phyloP scores from a whole-genome alignment of 176 grass and related monocot species.

The Oryza meridionalis region DNA sequence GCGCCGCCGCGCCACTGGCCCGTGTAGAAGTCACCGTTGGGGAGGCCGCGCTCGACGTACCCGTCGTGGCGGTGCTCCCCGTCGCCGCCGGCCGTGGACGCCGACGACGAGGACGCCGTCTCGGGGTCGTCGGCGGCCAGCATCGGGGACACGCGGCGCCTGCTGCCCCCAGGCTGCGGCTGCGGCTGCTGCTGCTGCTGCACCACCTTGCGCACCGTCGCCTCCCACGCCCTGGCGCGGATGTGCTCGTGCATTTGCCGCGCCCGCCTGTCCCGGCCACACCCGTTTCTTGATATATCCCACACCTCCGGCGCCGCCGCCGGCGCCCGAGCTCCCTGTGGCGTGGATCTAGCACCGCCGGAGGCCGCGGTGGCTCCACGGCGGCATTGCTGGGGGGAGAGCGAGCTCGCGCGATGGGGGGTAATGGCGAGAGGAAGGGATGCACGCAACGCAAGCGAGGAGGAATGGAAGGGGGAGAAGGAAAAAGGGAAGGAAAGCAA shows the following conservation, averaged over 20 bases:
- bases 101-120: slow-evolving; percentile 38
- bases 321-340: not conserved
- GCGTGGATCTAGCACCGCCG: slow-evolving; percentile 43
- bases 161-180: slow-evolving; percentile 40
- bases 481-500: not conserved
- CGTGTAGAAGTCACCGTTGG: slow-evolving; percentile 95
- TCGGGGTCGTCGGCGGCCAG: slow-evolving; percentile 50
- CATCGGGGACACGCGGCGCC: slow-evolving; percentile 61
- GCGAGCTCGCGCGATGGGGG: not conserved
- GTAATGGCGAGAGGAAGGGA: slow-evolving; percentile 21
- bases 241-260: slow-evolving; percentile 63
- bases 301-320: not conserved
- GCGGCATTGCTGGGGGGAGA: slow-evolving; percentile 35
- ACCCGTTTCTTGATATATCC: not conserved
- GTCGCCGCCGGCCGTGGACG: slow-evolving; percentile 37
- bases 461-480: slow-evolving; percentile 34
- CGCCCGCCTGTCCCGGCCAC: slow-evolving; percentile 31
- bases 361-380: slow-evolving; percentile 38
- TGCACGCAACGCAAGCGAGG: slow-evolving; percentile 46
- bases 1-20: slow-evolving; percentile 63
- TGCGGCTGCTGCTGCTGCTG: slow-evolving; percentile 38
- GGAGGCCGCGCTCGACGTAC: slow-evolving; percentile 71
- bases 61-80: not conserved
- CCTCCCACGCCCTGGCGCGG: slow-evolving; percentile 63
- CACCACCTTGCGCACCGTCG: slow-evolving; percentile 47